Base-by-base conservation (phyloP, 78 protist species). In the Dictyostelium firmibasis region DNA sequence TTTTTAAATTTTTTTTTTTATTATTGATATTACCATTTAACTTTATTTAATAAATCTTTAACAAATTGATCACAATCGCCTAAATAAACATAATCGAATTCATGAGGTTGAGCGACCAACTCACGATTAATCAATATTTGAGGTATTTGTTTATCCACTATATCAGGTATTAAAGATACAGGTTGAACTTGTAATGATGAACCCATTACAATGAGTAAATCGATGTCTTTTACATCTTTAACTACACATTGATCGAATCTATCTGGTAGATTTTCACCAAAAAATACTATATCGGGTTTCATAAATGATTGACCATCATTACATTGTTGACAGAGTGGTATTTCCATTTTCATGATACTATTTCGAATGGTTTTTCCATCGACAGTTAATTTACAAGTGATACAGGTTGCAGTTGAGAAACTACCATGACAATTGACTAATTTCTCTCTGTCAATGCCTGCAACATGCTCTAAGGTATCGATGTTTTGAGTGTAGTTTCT, bases 401-500 rank as follows among this genome's bases (percentile, higher is more conserved):
- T 67, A 72, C 98, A 93, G 16, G 47, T 62, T n/a, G 97, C 93
- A 1, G 88, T 47, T 16, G 50, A 70, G 77, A 97, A 98, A 9
- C 91, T 53, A 18, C 99, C 99, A 86, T 98, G 99, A 7, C 98
- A 97, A 70, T 97, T 97, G 8, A 98, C 97, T 23, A 98, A 53
- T 44, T 44, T 35, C 35, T 91, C 86, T 10, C 41, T 25, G 9
- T 35, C 43, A 5, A 92, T 41, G 0, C 99, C 99, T 4, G 93
- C 98, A 25, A 83, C 81, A 33, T 95, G 91, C 60, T 98, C 99
- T 23, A 99, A 94, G 31, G 97, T 87, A 60, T 99, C 99, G 23
- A 99, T 98, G 72, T 99, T 99, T 87, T 99, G 99, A 29, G 99
- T 97, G 92, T 97, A 99, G 72, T 78, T 77, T 25, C 99, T 87